Evolutionary conservation across 176 grass and related monocot genomes (phyloP).

Genomic region (Carex parvula): DNA sequence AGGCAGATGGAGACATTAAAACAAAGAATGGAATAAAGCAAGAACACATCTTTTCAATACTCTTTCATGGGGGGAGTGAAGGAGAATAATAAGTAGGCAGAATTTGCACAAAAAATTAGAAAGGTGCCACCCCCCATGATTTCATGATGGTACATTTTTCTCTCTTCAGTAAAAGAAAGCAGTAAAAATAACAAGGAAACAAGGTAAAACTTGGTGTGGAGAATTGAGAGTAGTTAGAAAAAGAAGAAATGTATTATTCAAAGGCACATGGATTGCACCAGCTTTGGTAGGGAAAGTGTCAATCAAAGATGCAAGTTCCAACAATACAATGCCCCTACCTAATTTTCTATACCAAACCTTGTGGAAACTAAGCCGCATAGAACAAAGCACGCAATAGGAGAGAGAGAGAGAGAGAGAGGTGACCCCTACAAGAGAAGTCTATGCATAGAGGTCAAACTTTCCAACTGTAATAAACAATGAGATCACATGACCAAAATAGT

Average conservation of each 20-base stretch:
- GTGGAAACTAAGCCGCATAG: slow-evolving; percentile 29
- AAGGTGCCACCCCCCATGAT: slow-evolving; percentile 27
- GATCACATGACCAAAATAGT: slow-evolving; percentile 29
- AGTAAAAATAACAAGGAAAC: background rate
- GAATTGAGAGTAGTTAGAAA: slow-evolving; percentile 16
- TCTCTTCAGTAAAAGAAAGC: slow-evolving; percentile 8
- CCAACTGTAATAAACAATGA: slow-evolving; percentile 39
- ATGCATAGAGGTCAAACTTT: slow-evolving; percentile 40
- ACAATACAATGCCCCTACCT: slow-evolving; percentile 30
- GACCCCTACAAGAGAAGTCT: slow-evolving; percentile 23
- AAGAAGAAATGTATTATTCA: slow-evolving; percentile 16
- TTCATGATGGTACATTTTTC: slow-evolving; percentile 18
- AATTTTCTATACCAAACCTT: slow-evolving; percentile 38
- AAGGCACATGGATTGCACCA: slow-evolving; percentile 48
- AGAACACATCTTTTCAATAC: slow-evolving; percentile 45
- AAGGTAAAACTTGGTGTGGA: background rate
- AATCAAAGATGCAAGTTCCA: slow-evolving; percentile 48
- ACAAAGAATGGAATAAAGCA: slow-evolving; percentile 31
- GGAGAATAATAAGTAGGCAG: slow-evolving; percentile 31
- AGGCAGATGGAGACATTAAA: slow-evolving; percentile 26
- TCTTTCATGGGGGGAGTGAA: slow-evolving; percentile 32
- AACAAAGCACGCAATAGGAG: slow-evolving; percentile 33
- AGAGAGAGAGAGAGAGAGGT: slow-evolving; percentile 23
- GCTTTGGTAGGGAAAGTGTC: slow-evolving; percentile 44
- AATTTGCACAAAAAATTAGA: slow-evolving; percentile 40